Percentiles rank a stretch among this genome's conserved stretches.
Evolutionary conservation across 2,329 filamentous ascomycete genomes (phyloP).

Genomic region (Trichoderma sp.): DNA sequence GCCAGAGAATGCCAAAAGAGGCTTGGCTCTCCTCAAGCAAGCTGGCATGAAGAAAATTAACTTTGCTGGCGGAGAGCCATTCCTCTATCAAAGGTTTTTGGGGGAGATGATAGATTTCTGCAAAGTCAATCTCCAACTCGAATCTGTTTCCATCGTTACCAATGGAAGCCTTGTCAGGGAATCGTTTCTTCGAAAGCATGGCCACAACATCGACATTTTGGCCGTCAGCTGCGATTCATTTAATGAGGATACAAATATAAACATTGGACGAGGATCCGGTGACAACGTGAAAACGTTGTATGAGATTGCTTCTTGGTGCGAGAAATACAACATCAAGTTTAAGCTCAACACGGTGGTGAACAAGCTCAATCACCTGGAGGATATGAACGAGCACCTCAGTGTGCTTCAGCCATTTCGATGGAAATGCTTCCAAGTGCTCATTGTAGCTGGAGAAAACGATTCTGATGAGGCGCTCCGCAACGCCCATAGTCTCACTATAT

Average conservation of each 20-base stretch:
- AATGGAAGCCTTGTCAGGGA: not conserved
- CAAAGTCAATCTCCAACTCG: not conserved
- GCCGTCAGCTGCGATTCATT: not conserved
- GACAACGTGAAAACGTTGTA: not conserved
- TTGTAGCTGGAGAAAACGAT: not conserved
- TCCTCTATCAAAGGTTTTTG: not conserved
- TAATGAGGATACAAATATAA: not conserved
- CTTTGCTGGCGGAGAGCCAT: not conserved
- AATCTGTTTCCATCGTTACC: not conserved
- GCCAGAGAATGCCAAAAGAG: not conserved
- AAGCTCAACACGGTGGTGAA: slow-evolving; percentile 1
- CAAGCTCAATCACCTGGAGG: not conserved
- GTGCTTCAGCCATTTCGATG: not conserved
- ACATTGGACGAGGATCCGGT: not conserved
- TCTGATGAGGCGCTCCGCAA: not conserved
- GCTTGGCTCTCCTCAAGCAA: not conserved
- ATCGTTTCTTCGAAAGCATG: not conserved
- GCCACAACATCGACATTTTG: not conserved
- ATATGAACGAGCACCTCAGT: not conserved
- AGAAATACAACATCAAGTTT: not conserved
- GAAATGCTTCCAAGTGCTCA: slow-evolving; percentile 3
- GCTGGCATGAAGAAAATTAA: slow-evolving; percentile 4
- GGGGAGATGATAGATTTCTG: not conserved
- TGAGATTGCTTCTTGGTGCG: not conserved
- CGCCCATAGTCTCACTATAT: not conserved